Percentiles rank a stretch among this genome's conserved stretches.
Conservation (phyloP, 768 basidiomycete genomes). For the Baorangia bicolor region DNA sequence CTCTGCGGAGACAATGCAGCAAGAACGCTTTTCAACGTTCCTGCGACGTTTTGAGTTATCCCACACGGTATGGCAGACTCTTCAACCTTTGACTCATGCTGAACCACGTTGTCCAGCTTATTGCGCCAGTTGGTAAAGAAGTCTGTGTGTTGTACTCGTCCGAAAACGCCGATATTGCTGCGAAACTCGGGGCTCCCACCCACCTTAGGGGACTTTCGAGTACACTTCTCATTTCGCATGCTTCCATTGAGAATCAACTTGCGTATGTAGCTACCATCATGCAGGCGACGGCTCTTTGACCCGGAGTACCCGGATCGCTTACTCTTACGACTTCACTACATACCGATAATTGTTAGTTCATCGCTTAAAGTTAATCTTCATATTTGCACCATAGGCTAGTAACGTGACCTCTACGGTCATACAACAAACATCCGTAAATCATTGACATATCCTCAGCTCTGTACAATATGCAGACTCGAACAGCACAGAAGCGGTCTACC, state of each 20-base stretch:
- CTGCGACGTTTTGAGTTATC: conserved; percentile 47
- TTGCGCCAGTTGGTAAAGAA: conserved; percentile 49
- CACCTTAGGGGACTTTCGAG: conserved; percentile 44
- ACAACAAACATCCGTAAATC: conserved; percentile 24
- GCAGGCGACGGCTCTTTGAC: conserved; percentile 22
- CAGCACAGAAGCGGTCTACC: conserved; percentile 45
- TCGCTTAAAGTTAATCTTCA: background rate
- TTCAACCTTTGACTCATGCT: background rate
- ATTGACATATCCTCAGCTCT: background rate
- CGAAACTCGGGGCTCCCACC: conserved; percentile 49
- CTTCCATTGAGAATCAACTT: conserved; percentile 58
- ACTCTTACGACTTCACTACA: background rate
- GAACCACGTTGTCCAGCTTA: conserved; percentile 44
- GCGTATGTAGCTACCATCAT: conserved; percentile 57
- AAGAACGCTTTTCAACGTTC: conserved; percentile 49
- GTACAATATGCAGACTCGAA: conserved; percentile 36
- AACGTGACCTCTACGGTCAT: background rate
- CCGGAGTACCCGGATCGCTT: background rate
- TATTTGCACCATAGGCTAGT: background rate
- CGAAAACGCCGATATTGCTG: conserved; percentile 42
- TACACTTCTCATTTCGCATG: conserved; percentile 52
- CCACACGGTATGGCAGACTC: conserved; percentile 46
- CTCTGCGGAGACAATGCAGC: conserved; percentile 42
- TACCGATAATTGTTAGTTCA: background rate
- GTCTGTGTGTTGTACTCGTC: conserved; percentile 63